Conservation (phyloP, 2,329 filamentous ascomycete genomes). For the Nemania bipapillata region DNA sequence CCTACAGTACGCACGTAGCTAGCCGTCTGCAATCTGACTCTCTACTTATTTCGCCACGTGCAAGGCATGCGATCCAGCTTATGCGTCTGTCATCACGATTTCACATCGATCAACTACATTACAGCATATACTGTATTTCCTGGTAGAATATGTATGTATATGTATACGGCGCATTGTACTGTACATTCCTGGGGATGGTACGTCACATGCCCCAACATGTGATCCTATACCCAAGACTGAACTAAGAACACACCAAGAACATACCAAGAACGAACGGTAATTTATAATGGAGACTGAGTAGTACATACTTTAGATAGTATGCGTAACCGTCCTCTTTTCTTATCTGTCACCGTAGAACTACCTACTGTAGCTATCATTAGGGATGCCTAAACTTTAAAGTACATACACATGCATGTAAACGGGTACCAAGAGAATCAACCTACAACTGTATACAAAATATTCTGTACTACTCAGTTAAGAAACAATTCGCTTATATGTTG, state of each 20-base stretch:
- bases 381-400: too few relatives aligned
- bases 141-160: too few relatives aligned
- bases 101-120: background rate
- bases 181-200: background rate
- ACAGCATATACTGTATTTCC: background rate
- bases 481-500: constrained; percentile 8
- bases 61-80: constrained; percentile 15
- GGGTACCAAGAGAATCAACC: constrained; percentile 6
- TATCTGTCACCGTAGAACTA: constrained; percentile 26
- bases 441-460: too few relatives aligned
- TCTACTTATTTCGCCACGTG: constrained; percentile 27
- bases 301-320: background rate
- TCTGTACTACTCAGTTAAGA: constrained; percentile 26
- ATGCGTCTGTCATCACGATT: constrained; percentile 9
- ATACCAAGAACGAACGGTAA: too few relatives aligned
- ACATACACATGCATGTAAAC: constrained; percentile 1
- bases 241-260: too few relatives aligned
- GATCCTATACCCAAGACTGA: too few relatives aligned
- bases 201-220: constrained; percentile 1
- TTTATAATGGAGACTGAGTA: too few relatives aligned
- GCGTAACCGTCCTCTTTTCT: constrained; percentile 21
- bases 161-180: background rate
- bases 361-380: too few relatives aligned
- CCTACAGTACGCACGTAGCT: background rate
- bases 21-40: background rate